Percentiles rank a stretch among this genome's conserved stretches.
Evolutionary conservation across 2,329 filamentous ascomycete genomes (phyloP).

Genomic region (Fusarium xyrophilum): DNA sequence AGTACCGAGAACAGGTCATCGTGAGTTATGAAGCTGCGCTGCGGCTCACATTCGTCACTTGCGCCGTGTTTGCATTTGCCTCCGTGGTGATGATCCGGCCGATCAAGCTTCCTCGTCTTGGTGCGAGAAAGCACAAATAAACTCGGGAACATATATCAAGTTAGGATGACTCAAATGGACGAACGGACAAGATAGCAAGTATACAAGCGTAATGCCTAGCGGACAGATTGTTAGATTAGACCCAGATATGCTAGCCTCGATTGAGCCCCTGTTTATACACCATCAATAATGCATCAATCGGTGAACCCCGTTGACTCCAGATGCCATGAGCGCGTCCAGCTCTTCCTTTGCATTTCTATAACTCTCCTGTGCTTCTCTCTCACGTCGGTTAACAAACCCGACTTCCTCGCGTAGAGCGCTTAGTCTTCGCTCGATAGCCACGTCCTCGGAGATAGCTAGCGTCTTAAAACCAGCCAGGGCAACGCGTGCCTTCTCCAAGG

Average conservation of each 20-base stretch:
- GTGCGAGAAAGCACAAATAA: constrained; percentile 47
- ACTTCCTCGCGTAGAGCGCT: constrained; percentile 84
- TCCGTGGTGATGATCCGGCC: constrained; percentile 57
- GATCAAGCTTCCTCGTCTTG: constrained; percentile 62
- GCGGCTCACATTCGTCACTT: constrained; percentile 55
- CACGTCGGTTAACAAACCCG: constrained; percentile 76
- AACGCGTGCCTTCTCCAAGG: constrained; percentile 74
- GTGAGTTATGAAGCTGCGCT: constrained; percentile 61
- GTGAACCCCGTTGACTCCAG: constrained; percentile 49
- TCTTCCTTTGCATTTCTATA: constrained; percentile 82
- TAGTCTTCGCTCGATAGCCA: constrained; percentile 74
- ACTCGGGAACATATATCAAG: neutral
- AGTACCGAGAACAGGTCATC: constrained; percentile 62
- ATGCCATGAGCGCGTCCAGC: constrained; percentile 64
- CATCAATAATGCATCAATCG: constrained; percentile 36
- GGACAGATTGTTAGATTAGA: constrained; percentile 32
- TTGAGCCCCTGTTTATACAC: constrained; percentile 36
- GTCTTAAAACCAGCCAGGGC: constrained; percentile 78
- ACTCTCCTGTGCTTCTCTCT: constrained; percentile 88
- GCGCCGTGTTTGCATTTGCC: constrained; percentile 55
- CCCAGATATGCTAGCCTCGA: constrained; percentile 22
- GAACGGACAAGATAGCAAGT: neutral
- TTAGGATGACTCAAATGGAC: neutral
- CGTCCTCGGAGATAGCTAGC: constrained; percentile 80
- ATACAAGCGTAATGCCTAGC: constrained; percentile 6